These are phyloP conservation scores for Begonia loranthoides DNA, from an alignment of 306 rosid genomes.

Conservation along the genomic window DNA sequence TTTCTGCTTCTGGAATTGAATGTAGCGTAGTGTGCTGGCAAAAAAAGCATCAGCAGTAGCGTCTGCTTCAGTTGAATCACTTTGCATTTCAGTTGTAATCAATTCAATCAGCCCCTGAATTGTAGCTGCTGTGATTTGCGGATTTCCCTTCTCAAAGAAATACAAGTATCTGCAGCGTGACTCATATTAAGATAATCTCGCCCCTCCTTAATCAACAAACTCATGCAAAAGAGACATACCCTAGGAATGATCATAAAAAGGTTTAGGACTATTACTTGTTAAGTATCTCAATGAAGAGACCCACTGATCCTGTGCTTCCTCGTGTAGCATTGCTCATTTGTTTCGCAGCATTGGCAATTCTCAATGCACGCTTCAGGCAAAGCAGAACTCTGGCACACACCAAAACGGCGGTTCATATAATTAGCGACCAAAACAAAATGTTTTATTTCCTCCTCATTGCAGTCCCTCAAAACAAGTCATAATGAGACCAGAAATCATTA, in stretches of 20 bases:
- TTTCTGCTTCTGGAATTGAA: conserved; percentile 85
- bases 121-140: conserved; percentile 63
- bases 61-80: conserved; percentile 47
- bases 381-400: conserved; percentile 53
- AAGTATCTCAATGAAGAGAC: conserved; percentile 80
- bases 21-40: conserved; percentile 72
- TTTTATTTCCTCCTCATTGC: no score
- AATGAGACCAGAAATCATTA: no score
- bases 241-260: no score
- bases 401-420: background rate
- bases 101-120: conserved; percentile 72
- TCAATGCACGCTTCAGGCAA: conserved; percentile 82
- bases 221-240: no score
- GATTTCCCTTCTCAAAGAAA: conserved; percentile 91
- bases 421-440: no score
- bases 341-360: conserved; percentile 92
- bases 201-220: no score
- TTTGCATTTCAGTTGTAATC: conserved; percentile 78
- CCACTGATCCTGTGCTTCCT: conserved; percentile 74
- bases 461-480: no score
- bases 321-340: conserved; percentile 79
- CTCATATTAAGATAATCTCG: no score
- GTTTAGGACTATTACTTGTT: conserved; percentile 47
- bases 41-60: conserved; percentile 73
- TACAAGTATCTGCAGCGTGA: conserved; percentile 58